A percentile compares a stretch with the other conserved stretches of the same genome.
These are phyloP conservation scores for Stephania yunnanensis DNA, from an alignment of 164 flowering plant genomes.

Conservation along the genomic window DNA sequence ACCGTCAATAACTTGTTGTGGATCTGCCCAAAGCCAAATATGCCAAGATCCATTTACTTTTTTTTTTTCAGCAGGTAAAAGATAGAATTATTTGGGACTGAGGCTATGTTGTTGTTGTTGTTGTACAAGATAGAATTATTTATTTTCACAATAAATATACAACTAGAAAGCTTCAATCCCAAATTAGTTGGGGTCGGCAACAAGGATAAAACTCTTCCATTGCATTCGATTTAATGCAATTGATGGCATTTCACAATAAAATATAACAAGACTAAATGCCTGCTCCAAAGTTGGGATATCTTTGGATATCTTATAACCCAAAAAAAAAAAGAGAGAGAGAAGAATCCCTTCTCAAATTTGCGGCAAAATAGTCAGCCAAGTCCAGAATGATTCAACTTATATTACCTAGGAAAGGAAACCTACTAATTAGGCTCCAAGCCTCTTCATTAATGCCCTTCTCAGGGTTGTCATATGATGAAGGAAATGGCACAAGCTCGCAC, in stretches of 20 bases:
- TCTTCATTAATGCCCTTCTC: not conserved
- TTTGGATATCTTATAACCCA: not conserved
- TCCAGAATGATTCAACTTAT: not conserved
- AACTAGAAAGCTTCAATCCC: too few species aligned
- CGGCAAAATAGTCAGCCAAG: not conserved
- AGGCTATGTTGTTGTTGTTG: too few species aligned
- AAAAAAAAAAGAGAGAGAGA: not conserved
- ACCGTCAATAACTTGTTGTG: conserved; percentile 81
- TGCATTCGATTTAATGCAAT: too few species aligned
- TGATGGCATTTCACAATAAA: not conserved
- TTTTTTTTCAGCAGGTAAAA: not conserved
- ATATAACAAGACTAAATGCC: not conserved
- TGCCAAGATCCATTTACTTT: too few species aligned
- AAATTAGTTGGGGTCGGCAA: too few species aligned
- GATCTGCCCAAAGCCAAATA: conserved; percentile 46
- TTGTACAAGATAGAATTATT: too few species aligned
- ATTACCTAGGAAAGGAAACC: not conserved
- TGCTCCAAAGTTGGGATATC: not conserved
- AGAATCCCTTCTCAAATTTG: not conserved
- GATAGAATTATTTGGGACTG: not conserved
- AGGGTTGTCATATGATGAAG: not conserved
- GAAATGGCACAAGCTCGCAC: not conserved
- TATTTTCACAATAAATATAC: too few species aligned
- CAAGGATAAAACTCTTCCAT: too few species aligned
- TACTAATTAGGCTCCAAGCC: not conserved